A percentile compares a stretch with the other conserved stretches of the same genome.
phyloP scores from a whole-genome alignment of 1,284 basidiomycete genomes.

The Chiua sp. region DNA sequence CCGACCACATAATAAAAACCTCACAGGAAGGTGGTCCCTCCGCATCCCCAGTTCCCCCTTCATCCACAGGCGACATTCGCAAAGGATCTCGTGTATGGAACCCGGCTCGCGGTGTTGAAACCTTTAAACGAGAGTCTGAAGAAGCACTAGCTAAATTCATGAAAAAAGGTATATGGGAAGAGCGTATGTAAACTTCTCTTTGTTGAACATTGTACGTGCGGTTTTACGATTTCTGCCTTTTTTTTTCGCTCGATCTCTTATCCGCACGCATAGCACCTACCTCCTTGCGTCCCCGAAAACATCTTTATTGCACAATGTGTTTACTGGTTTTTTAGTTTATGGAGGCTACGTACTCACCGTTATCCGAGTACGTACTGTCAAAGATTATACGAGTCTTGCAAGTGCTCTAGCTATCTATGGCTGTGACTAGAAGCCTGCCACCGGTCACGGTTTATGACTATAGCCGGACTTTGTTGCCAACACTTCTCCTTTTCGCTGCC shows the following conservation, averaged over 20 bases:
- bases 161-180: slow-evolving; percentile 74
- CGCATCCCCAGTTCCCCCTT: slow-evolving; percentile 36
- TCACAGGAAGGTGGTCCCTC: slow-evolving; percentile 3
- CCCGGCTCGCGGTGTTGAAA: slow-evolving; percentile 77
- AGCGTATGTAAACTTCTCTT: slow-evolving; percentile 36
- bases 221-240: background rate
- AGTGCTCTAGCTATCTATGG: background rate
- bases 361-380: background rate
- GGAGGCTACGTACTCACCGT: background rate
- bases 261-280: slow-evolving; percentile 6
- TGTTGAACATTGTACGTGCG: background rate
- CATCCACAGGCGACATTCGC: slow-evolving; percentile 44
- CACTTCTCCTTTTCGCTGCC: background rate
- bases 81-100: slow-evolving; percentile 71
- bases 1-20: background rate
- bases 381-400: background rate
- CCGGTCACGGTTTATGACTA: background rate
- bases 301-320: background rate
- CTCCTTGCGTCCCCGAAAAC: background rate
- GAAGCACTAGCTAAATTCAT: slow-evolving; percentile 81
- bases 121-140: slow-evolving; percentile 84
- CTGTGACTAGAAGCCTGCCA: background rate
- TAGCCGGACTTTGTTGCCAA: too few species aligned
- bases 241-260: slow-evolving; percentile 3
- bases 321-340: background rate